Base-by-base conservation (phyloP, 306 rosid genomes). In the barrel medic (Medicago truncatula) region DNA sequence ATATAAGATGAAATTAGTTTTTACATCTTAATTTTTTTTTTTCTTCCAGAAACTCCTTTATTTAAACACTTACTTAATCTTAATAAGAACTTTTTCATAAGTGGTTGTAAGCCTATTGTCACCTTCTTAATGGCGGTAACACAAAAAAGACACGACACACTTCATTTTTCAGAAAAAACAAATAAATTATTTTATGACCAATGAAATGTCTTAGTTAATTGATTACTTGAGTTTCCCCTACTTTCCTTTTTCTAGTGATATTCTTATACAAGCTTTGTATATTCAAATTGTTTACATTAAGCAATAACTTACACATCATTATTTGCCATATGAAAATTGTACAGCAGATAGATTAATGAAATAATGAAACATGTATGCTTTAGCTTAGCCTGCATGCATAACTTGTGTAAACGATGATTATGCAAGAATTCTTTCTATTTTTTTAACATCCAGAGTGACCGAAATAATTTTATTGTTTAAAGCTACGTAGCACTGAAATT, bases 101-200 rank as follows among this genome's bases (percentile, higher is more conserved):
- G 7, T 58, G 16, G 12, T 7, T 34, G 38, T 34, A 34, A 34
- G 7, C 38, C 7, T 34, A 34, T 34, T 34, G 38, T 34, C 7
- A 5, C 38, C 38, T 34, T 34, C 7, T 34, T 34, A 34, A 34
- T 34, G 38, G 7, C 5, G 7, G 38, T 34, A 4, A 4, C 7
- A 34, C 59, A 8, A 17, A 53, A 18, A 70, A 3, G 16, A 28
- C 23, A 31, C 6, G 2, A 57, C 41, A 9, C 36, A 15, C 44
- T 65, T 71, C 25, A 41, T 34, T 61, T 64, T 68, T 66, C 34
- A 76, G 54, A 21, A 34, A 34, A 34, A 44, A 41, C 62, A n/a
- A 44, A 50, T 34, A 18, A 9, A 39, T 8, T 15, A 6, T 39
- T 39, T 64, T 64, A 39, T 31, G 49, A 39, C 5, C 17, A 3